Conservation (phyloP, 371 early-diverging fungal species). For the Mortierella sp. region DNA sequence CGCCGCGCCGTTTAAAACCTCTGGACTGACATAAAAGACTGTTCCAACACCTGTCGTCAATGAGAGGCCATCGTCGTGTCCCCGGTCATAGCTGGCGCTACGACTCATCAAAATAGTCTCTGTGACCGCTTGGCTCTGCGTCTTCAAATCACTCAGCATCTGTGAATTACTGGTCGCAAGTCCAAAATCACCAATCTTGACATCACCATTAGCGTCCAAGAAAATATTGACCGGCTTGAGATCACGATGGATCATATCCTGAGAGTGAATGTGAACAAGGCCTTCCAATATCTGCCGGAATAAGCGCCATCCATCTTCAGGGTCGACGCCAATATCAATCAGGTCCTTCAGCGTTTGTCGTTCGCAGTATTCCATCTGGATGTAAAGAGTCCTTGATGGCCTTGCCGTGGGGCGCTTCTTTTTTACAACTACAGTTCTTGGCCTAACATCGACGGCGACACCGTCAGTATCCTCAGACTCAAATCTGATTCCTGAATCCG, state of each 20-base stretch:
- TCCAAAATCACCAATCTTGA: constrained; percentile 99
- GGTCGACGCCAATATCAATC: constrained; percentile 78
- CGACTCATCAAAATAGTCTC: constrained; percentile 53
- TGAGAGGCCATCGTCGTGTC: constrained; percentile 46
- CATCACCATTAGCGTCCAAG: constrained; percentile 87
- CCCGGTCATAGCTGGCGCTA: constrained; percentile 46
- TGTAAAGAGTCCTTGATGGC: constrained; percentile 81
- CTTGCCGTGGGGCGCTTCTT: constrained; percentile 24
- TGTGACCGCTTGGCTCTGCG: constrained; percentile 39
- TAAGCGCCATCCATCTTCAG: constrained; percentile 68
- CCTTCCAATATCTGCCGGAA: constrained; percentile 91
- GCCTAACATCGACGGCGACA: constrained; percentile 35
- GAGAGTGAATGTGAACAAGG: constrained; percentile 85
- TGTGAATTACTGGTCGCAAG: constrained; percentile 83
- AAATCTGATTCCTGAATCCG: constrained; percentile 53
- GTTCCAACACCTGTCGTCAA: constrained; percentile 93
- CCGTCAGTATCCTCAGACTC: constrained; percentile 29
- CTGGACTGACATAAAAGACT: constrained; percentile 94
- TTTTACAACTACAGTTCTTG: constrained; percentile 22
- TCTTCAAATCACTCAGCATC: constrained; percentile 39
- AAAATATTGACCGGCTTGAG: constrained; percentile 97
- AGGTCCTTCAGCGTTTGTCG: constrained; percentile 91
- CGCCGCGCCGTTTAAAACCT: constrained; percentile 69
- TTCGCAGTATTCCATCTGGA: constrained; percentile 99
- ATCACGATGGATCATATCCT: constrained; percentile 98